Evolutionary conservation across 192 early-diverging fungal genomes (phyloP), one percentile per base, ranked within the genome.

Genomic region (Rhizoclosmatium sp.): DNA sequence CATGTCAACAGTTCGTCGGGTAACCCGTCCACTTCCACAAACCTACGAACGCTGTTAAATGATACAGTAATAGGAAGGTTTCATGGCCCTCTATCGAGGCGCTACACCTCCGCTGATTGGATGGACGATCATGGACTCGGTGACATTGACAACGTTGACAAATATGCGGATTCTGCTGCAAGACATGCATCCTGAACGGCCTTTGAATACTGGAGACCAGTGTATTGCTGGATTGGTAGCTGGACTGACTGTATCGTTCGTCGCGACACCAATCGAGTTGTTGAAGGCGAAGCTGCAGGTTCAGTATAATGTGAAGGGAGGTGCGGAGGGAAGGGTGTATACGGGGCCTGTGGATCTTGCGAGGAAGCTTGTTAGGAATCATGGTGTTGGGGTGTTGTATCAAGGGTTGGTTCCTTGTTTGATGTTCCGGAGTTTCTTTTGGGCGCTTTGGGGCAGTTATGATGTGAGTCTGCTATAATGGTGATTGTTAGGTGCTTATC

Each of bases 251-350:
- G 96, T 97, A 75, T 91, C 90, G 65, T 85, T 94, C 21, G 84
- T 98, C 23, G 93, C 96, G 9, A 96, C 94, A 2, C 96, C 97
- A 1, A 95, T 99, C 2, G 97, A 99, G 78, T 82, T 99, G n/a
- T 81, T 98, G 54, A 99, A 99, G 80, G 93, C 94, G 69, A 90
- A 93, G 46, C 89, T 98, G 83, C 97, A 99, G 81, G 93, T 94
- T 5, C 96, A 97, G 79, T 97, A 93, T 86, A 81, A 86, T 56
- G 49, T 66, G 44, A 73, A 69, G 41, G 89, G 89, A 12, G 92
- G 89, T 64, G 23, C n/a, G 14, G 75, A 21, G 7, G 59, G 41
- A 21, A 12, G 54, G 62, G 69, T 90, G n/a, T 99, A 97, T 80
- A 81, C 78, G 4, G 96, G 97, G 2, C 96, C 95, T 0, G 87